A percentile compares a stretch with the other conserved stretches of the same genome.
These are phyloP conservation scores for Delonix regia DNA, from an alignment of 306 rosid genomes.

Conservation along the genomic window DNA sequence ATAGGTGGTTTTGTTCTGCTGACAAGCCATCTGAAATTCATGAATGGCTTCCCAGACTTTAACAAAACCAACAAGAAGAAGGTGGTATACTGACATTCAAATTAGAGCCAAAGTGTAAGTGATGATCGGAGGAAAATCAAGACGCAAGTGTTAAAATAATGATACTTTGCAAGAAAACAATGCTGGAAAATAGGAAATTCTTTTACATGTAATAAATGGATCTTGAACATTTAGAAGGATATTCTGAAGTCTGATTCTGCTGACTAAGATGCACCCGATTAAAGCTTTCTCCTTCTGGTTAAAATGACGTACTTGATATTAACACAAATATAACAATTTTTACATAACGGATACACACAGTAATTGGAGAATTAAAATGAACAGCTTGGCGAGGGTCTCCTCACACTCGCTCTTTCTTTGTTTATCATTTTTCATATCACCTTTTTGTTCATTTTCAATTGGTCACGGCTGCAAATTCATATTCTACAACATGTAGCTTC, in stretches of 20 bases:
- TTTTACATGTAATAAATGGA: not conserved
- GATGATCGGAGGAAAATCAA: too few species aligned
- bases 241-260: not conserved
- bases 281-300: conserved; percentile 4
- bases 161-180: conserved; percentile 4
- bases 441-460: conserved; percentile 16
- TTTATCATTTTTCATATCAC: not conserved
- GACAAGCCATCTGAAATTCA: not conserved
- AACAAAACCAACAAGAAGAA: not conserved
- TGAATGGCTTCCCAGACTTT: not conserved
- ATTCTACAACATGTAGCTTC: conserved; percentile 8
- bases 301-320: not conserved
- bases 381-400: conserved; percentile 4
- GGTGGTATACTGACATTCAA: not conserved
- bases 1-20: conserved; percentile 1
- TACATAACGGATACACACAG: not conserved
- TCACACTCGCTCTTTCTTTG: not conserved
- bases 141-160: not conserved
- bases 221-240: conserved; percentile 23
- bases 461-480: not conserved
- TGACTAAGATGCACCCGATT: not conserved
- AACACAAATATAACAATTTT: not conserved
- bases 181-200: not conserved
- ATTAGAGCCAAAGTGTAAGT: too few species aligned
- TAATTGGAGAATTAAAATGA: not conserved